A percentile compares a stretch with the other conserved stretches of the same genome.
These are phyloP conservation scores for Taxillus chinensis DNA, from an alignment of 164 flowering plant genomes.

Conservation along the genomic window DNA sequence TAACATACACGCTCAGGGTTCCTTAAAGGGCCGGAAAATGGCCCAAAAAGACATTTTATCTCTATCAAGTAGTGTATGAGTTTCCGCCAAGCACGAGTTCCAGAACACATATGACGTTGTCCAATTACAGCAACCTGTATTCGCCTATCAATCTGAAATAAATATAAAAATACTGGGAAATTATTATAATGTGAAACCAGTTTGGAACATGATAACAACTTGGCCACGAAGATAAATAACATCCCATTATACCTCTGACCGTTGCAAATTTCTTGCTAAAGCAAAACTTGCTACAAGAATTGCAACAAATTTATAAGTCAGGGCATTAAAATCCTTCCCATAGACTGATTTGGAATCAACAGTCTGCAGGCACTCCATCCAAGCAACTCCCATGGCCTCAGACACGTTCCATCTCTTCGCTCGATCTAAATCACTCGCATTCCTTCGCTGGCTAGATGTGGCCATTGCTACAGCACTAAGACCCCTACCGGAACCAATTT, in stretches of 20 bases:
- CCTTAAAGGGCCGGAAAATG: slow-evolving; percentile 40
- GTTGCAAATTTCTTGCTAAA: slow-evolving; percentile 90
- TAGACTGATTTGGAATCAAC: slow-evolving; percentile 80
- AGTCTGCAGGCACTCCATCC: slow-evolving; percentile 95
- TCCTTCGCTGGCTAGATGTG: slow-evolving; percentile 89
- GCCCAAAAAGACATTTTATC: slow-evolving; percentile 75
- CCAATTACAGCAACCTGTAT: slow-evolving; percentile 60
- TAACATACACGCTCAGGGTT: slow-evolving; percentile 52
- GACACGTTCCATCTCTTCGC: slow-evolving; percentile 84
- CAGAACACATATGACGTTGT: slow-evolving; percentile 46
- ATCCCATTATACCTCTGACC: slow-evolving; percentile 60
- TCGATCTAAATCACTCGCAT: slow-evolving; percentile 67
- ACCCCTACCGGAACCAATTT: slow-evolving; percentile 98
- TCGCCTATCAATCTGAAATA: slow-evolving; percentile 76
- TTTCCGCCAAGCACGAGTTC: slow-evolving; percentile 87
- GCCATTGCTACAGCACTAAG: slow-evolving; percentile 99
- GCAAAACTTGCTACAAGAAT: slow-evolving; percentile 97
- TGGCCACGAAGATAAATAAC: neutral
- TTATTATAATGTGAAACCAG: neutral
- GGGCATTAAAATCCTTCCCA: slow-evolving; percentile 87
- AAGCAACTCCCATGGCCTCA: slow-evolving; percentile 97
- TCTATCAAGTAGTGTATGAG: slow-evolving; percentile 75
- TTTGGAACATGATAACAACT: no score
- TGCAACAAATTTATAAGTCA: slow-evolving; percentile 82
- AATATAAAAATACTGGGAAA: slow-evolving; percentile 1